phyloP scores from a whole-genome alignment of 2,329 filamentous ascomycete species.

The Coniella vitis region DNA sequence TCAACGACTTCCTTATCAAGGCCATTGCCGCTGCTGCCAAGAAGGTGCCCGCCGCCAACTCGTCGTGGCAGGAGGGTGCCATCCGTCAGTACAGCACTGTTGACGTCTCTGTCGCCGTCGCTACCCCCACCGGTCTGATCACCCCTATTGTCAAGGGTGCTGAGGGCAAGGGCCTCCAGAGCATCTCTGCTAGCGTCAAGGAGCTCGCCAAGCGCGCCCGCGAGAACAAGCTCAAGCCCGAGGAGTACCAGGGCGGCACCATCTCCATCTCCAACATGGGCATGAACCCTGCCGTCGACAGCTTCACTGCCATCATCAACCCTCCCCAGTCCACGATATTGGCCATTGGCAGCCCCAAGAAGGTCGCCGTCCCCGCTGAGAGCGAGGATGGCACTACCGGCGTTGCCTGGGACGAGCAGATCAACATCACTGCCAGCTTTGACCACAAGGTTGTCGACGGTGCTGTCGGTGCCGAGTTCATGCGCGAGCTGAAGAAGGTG shows the following conservation, averaged over 20 bases:
- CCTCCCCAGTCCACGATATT: slow-evolving; percentile 94
- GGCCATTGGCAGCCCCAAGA: slow-evolving; percentile 88
- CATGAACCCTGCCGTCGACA: slow-evolving; percentile 94
- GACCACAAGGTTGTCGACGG: slow-evolving; percentile 99
- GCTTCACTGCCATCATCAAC: slow-evolving; percentile 98
- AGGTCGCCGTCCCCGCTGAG: slow-evolving; percentile 85
- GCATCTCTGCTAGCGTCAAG: slow-evolving; percentile 86
- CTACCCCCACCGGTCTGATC: slow-evolving; percentile 89
- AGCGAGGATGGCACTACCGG: slow-evolving; percentile 69
- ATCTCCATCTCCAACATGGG: slow-evolving; percentile 99
- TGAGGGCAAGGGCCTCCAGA: slow-evolving; percentile 76
- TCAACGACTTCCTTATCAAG: slow-evolving; percentile 99
- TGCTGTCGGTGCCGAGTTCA: slow-evolving; percentile 92
- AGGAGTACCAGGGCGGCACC: slow-evolving; percentile 98
- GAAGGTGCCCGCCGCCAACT: slow-evolving; percentile 95
- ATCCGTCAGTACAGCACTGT: slow-evolving; percentile 92
- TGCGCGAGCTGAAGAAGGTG: slow-evolving; percentile 93
- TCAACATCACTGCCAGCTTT: slow-evolving; percentile 89
- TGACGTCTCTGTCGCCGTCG: slow-evolving; percentile 92
- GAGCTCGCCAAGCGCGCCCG: slow-evolving; percentile 93
- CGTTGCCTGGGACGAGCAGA: slow-evolving; percentile 95
- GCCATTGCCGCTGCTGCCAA: slow-evolving; percentile 79
- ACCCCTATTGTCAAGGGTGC: slow-evolving; percentile 94
- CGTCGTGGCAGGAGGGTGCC: slow-evolving; percentile 82
- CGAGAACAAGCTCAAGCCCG: slow-evolving; percentile 97